Conservation (phyloP, 2,329 filamentous ascomycete species). For the Sclerotiophoma versabilis region DNA sequence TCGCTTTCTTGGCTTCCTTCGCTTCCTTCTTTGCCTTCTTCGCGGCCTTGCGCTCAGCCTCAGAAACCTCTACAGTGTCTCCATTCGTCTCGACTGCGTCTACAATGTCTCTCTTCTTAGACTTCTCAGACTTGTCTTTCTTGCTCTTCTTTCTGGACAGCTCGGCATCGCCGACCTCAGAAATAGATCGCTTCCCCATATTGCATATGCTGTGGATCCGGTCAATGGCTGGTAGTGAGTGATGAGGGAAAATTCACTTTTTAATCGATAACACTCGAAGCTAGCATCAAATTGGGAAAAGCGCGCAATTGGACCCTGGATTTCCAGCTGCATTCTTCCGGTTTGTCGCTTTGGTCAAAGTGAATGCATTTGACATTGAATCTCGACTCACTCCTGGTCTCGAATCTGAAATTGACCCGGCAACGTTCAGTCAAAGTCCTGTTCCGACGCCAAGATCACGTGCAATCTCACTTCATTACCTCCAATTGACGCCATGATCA, state of each 20-base stretch:
- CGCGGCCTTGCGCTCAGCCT: constrained; percentile 53
- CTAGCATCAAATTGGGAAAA: constrained; percentile 2
- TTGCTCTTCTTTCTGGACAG: constrained; percentile 49
- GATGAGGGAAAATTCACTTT: constrained; percentile 13
- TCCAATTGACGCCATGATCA: constrained; percentile 1
- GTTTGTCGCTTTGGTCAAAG: neutral
- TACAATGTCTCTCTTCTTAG: constrained; percentile 24
- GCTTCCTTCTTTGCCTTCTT: constrained; percentile 53
- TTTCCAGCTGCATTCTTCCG: constrained; percentile 6
- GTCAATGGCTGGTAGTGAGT: neutral
- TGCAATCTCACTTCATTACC: neutral
- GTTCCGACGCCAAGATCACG: neutral
- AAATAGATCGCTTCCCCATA: constrained; percentile 49
- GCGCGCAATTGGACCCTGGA: constrained; percentile 6
- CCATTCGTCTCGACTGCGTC: constrained; percentile 33
- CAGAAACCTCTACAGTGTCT: constrained; percentile 25
- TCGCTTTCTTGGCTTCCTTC: constrained; percentile 40
- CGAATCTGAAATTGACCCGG: neutral
- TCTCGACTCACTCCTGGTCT: neutral
- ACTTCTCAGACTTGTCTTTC: constrained; percentile 46
- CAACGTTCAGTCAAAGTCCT: neutral
- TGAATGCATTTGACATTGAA: neutral
- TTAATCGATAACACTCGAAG: constrained; percentile 30
- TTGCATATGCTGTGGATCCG: constrained; percentile 14
- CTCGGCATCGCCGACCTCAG: constrained; percentile 41